Evolutionary conservation across 2,329 filamentous ascomycete genomes (phyloP), one percentile per base, ranked within the genome.

Genomic region (Trichoderma sp.): DNA sequence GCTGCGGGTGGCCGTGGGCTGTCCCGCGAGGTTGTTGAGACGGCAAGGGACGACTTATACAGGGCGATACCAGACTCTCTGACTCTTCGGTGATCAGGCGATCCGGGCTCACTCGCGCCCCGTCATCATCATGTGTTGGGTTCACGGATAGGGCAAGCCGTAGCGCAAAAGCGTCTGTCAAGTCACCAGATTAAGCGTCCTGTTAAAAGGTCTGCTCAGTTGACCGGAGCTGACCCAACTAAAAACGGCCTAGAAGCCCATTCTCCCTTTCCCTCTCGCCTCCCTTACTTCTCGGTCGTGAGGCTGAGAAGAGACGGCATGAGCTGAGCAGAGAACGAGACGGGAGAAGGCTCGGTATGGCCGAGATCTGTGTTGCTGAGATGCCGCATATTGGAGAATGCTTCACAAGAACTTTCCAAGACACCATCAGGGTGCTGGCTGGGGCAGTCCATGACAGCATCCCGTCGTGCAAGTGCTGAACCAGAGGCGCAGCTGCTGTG

Each of bases 21-120:
- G n/a, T 63, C 50, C 59, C 59, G 59, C 12, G 59, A 63, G 59
- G 59, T 24, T 62, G 59, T 54, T 62, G 48, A 45, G 59, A 62
- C 59, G 48, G 39, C 59, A 54, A 30, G 24, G 44, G 47, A 52
- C 5, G 10, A 10, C 7, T 21, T 15, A 57, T 19, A 17, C 47
- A 51, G 26, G 30, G 34, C 34, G 34, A 39, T 10, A 34, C 7
- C 10, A 34, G 30, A 7, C 4, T 39, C 34, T 39, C 7, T 39
- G 34, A 39, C 7, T 14, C 34, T 45, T 19, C 6, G 19, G 7
- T 19, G 5, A 39, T 52, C 50, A 34, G 26, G 50, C 50, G 50
- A 52, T 21, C 1, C 2, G 15, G 26, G 12, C 9, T 28, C 39
- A 43, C 10, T 19, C 26, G n/a, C 2, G 17, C 43, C 17, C 30